Percentiles rank a stretch among this genome's conserved stretches.
These are phyloP conservation scores for Jamesozyma piceae DNA, from an alignment of 805 yeast species.

Conservation along the genomic window DNA sequence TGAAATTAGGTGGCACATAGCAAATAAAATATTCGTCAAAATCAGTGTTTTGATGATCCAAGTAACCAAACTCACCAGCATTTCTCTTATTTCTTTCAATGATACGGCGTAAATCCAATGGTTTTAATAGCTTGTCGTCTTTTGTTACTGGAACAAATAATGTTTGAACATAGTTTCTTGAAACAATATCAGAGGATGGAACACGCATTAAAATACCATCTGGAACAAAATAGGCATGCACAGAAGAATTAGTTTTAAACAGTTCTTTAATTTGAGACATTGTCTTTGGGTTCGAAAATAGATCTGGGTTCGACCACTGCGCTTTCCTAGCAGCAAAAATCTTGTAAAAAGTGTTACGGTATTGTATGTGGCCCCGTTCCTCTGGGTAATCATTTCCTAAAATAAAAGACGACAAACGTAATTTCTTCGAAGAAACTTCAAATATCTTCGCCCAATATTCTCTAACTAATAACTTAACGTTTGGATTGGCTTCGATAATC, in stretches of 20 bases:
- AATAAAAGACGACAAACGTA: conserved; percentile 78
- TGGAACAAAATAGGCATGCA: conserved; percentile 57
- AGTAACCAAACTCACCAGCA: conserved; percentile 36
- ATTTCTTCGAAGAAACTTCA: conserved; percentile 40
- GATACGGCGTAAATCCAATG: conserved; percentile 22
- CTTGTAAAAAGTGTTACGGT: conserved; percentile 41
- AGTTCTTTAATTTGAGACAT: conserved; percentile 35
- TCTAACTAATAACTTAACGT: conserved; percentile 32
- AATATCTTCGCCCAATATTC: conserved; percentile 58
- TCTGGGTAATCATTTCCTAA: conserved; percentile 49
- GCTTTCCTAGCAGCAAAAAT: conserved; percentile 32
- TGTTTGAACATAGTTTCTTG: conserved; percentile 51
- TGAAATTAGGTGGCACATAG: conserved; percentile 77
- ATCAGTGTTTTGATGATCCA: conserved; percentile 35
- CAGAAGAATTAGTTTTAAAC: conserved; percentile 35
- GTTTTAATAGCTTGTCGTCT: conserved; percentile 53
- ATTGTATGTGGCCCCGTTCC: conserved; percentile 62
- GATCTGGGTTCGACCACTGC: conserved; percentile 39
- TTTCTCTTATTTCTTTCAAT: conserved; percentile 30
- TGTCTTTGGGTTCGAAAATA: conserved; percentile 46
- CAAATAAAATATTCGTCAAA: conserved; percentile 57
- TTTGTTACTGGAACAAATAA: conserved; percentile 78
- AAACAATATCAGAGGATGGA: conserved; percentile 72
- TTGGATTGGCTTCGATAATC: conserved; percentile 20
- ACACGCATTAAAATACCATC: conserved; percentile 80